These are phyloP conservation scores for apple (Malus domestica) DNA, from an alignment of 306 rosid genomes.

Conservation along the genomic window DNA sequence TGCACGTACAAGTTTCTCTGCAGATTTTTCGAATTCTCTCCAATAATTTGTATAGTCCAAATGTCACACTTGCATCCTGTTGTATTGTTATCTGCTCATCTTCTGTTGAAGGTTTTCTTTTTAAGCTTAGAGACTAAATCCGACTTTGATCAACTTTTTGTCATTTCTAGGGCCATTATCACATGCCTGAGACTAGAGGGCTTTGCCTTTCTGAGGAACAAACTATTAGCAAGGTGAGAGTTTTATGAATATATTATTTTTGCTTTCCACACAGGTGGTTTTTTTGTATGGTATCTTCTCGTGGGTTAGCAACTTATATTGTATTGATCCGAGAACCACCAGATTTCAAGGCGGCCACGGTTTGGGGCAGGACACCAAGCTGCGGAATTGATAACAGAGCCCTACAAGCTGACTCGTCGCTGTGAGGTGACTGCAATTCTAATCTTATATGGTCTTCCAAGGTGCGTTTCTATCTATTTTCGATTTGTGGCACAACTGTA, in stretches of 20 bases:
- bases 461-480: constrained; percentile 36
- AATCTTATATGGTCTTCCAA: constrained; percentile 87
- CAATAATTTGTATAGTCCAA: neutral
- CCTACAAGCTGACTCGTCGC: constrained; percentile 54
- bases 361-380: constrained; percentile 41
- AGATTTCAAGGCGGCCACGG: constrained; percentile 45
- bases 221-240: constrained; percentile 52
- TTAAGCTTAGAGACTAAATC: neutral
- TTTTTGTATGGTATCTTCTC: neutral
- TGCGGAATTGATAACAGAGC: constrained; percentile 36
- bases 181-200: constrained; percentile 61
- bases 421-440: constrained; percentile 98
- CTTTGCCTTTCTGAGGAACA: constrained; percentile 68
- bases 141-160: neutral
- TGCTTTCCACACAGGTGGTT: neutral
- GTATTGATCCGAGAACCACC: constrained; percentile 1
- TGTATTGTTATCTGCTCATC: neutral
- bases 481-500: neutral
- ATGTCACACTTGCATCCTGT: neutral
- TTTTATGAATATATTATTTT: neutral
- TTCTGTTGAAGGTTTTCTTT: neutral
- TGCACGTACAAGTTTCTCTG: neutral
- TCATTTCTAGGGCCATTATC: constrained; percentile 47
- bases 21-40: constrained; percentile 14
- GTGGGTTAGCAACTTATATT: neutral